Conservation (phyloP, 1,284 basidiomycete genomes). For the Ganoderma sinense region DNA sequence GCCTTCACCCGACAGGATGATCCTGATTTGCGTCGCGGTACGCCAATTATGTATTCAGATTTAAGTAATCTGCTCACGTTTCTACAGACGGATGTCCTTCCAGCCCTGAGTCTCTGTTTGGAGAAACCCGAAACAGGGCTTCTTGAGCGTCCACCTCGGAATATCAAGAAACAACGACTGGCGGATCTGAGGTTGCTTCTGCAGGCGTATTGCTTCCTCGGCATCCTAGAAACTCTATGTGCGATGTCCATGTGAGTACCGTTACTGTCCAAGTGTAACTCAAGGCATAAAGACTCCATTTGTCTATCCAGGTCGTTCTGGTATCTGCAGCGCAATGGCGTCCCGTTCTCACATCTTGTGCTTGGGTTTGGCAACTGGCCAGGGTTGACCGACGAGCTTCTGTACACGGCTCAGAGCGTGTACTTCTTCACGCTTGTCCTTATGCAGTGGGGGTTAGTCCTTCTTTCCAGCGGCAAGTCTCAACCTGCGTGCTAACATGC, state of each 20-base stretch:
- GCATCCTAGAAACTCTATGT: conserved; percentile 60
- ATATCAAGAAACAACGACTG: conserved; percentile 60
- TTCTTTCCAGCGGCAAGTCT: background rate
- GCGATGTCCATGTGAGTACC: conserved; percentile 54
- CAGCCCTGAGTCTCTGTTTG: conserved; percentile 55
- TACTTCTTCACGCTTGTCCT: conserved; percentile 72
- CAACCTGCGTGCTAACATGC: background rate
- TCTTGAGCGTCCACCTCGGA: conserved; percentile 67
- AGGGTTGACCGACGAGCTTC: conserved; percentile 43
- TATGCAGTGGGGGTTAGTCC: conserved; percentile 64
- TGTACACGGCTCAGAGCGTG: conserved; percentile 52
- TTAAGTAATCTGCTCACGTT: conserved; percentile 40
- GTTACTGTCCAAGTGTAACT: conserved; percentile 18
- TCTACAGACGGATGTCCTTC: conserved; percentile 53
- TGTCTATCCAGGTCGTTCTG: conserved; percentile 51
- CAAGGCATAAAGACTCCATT: background rate
- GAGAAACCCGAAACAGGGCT: conserved; percentile 59
- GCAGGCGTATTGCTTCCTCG: conserved; percentile 72
- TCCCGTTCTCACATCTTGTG: conserved; percentile 58
- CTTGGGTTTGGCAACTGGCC: conserved; percentile 57
- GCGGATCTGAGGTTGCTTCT: conserved; percentile 55
- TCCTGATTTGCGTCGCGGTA: conserved; percentile 61
- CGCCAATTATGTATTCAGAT: background rate
- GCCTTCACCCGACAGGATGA: conserved; percentile 43
- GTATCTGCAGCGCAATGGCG: conserved; percentile 59